Evolutionary conservation across 75 land plant species (phyloP).

Genomic region (Pseudotsuga menziesii): DNA sequence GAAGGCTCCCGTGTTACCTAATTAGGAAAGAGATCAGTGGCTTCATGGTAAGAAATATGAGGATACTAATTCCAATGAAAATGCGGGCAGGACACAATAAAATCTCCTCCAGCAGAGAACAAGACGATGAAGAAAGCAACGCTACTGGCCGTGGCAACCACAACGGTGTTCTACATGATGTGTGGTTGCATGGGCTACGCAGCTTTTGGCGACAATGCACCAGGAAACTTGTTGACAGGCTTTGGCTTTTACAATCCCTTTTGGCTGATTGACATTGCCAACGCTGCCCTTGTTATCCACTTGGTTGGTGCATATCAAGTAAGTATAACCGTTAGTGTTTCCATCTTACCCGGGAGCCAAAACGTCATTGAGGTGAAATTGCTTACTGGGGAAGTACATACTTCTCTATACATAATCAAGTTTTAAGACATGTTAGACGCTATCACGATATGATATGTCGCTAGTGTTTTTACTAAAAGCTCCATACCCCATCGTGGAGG

Average conservation of each 20-base stretch:
- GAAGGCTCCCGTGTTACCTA: no score
- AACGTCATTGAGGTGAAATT: no score
- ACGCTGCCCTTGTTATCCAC: conserved; percentile 62
- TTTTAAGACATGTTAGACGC: no score
- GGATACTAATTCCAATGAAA: neutral
- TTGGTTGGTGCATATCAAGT: conserved; percentile 72
- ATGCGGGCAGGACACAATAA: conserved; percentile 58
- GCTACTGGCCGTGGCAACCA: conserved; percentile 26
- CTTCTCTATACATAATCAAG: no score
- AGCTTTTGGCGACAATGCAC: conserved; percentile 71
- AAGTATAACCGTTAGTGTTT: neutral
- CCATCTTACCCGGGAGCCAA: no score
- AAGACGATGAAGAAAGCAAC: conserved; percentile 76
- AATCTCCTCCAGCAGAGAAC: conserved; percentile 61
- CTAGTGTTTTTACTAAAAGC: no score
- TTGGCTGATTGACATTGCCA: conserved; percentile 79
- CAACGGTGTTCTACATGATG: conserved; percentile 65
- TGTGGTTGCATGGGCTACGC: conserved; percentile 82
- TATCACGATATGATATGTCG: no score
- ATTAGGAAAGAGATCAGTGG: no score
- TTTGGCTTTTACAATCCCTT: conserved; percentile 69
- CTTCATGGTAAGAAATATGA: no score
- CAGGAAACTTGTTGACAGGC: conserved; percentile 70
- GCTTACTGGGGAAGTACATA: no score
- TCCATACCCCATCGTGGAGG: no score